A percentile compares a stretch with the other conserved stretches of the same genome.
Evolutionary conservation across 495 filamentous ascomycete genomes (phyloP).

Genomic region (Trichoderma gamsii): DNA sequence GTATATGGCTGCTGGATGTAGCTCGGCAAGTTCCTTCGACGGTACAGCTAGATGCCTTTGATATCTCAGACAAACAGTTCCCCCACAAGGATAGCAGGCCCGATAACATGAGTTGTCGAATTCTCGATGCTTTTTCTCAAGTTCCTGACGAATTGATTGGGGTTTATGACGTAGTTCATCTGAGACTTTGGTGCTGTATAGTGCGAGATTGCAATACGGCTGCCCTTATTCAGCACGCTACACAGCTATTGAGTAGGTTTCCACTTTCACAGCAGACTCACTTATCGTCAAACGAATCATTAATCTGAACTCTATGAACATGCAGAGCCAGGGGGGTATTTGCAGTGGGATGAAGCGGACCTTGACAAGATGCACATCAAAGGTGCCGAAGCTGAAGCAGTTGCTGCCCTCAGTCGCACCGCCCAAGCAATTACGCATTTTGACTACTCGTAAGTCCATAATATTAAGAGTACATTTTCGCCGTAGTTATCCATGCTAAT

Average conservation of each 20-base stretch:
- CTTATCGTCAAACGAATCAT: no score
- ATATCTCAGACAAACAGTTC: background rate
- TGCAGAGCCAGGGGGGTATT: background rate
- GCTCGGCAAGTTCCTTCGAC: background rate
- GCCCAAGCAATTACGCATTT: background rate
- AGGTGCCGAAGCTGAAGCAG: background rate
- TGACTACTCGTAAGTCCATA: background rate
- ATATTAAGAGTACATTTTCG: background rate
- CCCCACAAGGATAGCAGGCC: background rate
- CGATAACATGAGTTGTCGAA: background rate
- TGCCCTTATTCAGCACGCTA: background rate
- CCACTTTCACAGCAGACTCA: background rate
- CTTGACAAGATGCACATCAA: background rate
- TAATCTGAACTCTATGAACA: background rate
- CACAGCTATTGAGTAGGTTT: background rate
- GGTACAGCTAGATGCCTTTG: background rate
- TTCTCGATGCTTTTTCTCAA: background rate
- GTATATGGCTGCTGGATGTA: conserved; percentile 2
- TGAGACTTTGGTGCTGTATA: background rate
- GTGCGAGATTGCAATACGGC: background rate
- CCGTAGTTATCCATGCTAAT: background rate
- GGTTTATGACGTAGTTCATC: background rate
- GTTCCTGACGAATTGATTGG: background rate
- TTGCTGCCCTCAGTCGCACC: background rate
- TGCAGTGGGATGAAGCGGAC: background rate